phyloP scores from a whole-genome alignment of 2,329 filamentous ascomycete genomes.

The Penicillium sp. region DNA sequence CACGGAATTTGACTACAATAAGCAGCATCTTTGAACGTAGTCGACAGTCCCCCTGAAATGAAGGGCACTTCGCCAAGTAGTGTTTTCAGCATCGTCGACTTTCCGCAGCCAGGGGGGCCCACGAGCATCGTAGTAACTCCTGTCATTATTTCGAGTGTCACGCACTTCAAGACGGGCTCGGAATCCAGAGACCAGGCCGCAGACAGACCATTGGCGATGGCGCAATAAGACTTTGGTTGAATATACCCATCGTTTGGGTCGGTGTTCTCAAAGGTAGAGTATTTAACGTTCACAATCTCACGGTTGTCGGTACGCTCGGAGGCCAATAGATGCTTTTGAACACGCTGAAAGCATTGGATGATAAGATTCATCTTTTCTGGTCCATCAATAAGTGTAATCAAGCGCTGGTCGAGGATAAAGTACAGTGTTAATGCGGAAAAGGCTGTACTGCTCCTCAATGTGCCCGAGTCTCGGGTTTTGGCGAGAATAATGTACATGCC shows the following conservation, averaged over 20 bases:
- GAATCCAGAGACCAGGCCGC: constrained; percentile 12
- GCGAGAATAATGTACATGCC: constrained; percentile 12
- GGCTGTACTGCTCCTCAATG: constrained; percentile 12
- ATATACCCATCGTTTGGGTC: neutral
- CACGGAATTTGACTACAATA: constrained; percentile 19
- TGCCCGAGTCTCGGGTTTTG: constrained; percentile 4
- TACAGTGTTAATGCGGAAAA: constrained; percentile 19
- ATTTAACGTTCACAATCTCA: neutral
- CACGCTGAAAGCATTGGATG: constrained; percentile 17
- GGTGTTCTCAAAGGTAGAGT: constrained; percentile 2
- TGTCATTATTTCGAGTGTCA: constrained; percentile 8
- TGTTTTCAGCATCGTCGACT: constrained; percentile 15
- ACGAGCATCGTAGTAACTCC: constrained; percentile 13
- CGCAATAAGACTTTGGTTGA: neutral
- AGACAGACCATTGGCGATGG: constrained; percentile 6
- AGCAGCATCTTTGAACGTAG: constrained; percentile 10
- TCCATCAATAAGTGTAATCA: constrained; percentile 11
- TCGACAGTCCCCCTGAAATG: constrained; percentile 11
- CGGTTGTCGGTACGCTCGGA: constrained; percentile 11
- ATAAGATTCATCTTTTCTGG: constrained; percentile 13
- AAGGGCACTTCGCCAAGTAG: constrained; percentile 14
- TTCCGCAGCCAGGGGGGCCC: constrained; percentile 18
- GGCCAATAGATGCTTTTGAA: constrained; percentile 15
- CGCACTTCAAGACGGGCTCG: constrained; percentile 10
- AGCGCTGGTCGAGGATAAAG: constrained; percentile 14